Percentiles rank a stretch among this genome's conserved stretches.
These are phyloP conservation scores for Sporothrix phasma DNA, from an alignment of 2,329 filamentous ascomycete genomes.

Conservation along the genomic window DNA sequence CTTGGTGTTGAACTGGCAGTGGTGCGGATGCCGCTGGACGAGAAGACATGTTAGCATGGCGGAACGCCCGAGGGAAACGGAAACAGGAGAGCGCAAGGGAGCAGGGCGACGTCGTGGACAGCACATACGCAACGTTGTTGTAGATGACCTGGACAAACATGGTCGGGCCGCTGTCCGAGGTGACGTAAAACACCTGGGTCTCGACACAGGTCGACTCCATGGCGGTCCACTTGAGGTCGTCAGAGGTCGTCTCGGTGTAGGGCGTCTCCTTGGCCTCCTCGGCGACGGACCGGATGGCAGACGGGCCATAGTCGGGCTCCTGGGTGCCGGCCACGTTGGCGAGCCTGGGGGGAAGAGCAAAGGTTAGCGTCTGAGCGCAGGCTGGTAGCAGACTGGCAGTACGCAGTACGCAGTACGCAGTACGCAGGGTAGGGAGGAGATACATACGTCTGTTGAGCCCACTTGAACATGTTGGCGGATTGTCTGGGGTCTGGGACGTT, in stretches of 20 bases:
- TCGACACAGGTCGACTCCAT: conserved; percentile 84
- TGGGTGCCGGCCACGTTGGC: conserved; percentile 85
- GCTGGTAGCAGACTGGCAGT: no score
- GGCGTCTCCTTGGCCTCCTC: conserved; percentile 68
- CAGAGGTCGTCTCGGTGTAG: conserved; percentile 67
- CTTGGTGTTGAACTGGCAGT: conserved; percentile 95
- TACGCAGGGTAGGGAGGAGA: neutral
- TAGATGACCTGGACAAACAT: conserved; percentile 88
- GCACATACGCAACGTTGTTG: conserved; percentile 82
- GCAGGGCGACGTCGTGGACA: neutral
- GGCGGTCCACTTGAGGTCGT: conserved; percentile 73
- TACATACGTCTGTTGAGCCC: conserved; percentile 81
- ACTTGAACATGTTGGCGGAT: conserved; percentile 65
- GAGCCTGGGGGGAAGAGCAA: conserved; percentile 34
- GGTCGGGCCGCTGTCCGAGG: conserved; percentile 64
- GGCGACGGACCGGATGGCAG: conserved; percentile 76
- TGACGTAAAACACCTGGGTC: conserved; percentile 89
- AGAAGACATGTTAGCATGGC: neutral
- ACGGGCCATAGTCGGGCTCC: conserved; percentile 88
- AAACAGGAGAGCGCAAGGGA: neutral
- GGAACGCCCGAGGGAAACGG: neutral
- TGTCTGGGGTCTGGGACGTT: neutral
- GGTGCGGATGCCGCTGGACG: conserved; percentile 67
- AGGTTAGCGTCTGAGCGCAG: neutral
- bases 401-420: no score